Conservation (phyloP, 2,329 filamentous ascomycete genomes). For the Alternaria postmessia region DNA sequence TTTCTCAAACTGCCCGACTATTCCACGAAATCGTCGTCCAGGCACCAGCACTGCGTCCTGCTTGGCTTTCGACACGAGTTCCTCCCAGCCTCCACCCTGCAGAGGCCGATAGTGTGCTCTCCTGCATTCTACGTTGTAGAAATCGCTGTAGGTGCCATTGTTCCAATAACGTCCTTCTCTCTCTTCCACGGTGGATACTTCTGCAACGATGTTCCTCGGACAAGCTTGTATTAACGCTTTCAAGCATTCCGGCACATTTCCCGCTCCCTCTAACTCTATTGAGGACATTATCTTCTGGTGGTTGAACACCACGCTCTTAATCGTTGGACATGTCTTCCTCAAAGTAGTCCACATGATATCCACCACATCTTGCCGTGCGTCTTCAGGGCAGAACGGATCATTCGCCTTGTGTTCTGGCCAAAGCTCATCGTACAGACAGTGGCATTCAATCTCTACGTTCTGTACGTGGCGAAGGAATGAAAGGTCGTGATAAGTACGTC, state of each 20-base stretch:
- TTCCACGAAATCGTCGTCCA: too few species aligned
- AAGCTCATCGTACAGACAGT: not conserved
- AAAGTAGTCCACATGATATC: conserved; percentile 19
- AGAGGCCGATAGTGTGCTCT: too few species aligned
- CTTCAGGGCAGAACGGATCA: not conserved
- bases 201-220: conserved; percentile 8
- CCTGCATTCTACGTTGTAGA: not conserved
- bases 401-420: not conserved
- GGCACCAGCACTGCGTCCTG: too few species aligned
- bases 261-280: not conserved
- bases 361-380: conserved; percentile 8
- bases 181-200: not conserved
- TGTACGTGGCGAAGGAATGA: conserved; percentile 20
- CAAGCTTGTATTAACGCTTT: conserved; percentile 13
- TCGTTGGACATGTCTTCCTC: conserved; percentile 15
- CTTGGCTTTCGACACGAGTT: too few species aligned
- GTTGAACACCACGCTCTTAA: conserved; percentile 21
- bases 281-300: conserved; percentile 6
- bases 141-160: not conserved
- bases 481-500: conserved; percentile 16
- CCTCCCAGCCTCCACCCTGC: too few species aligned
- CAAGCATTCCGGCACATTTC: conserved; percentile 10
- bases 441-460: conserved; percentile 23
- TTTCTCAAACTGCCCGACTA: too few species aligned
- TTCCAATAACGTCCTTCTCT: not conserved